Evolutionary conservation across 176 grass and related monocot species (phyloP).

Genomic region (Carex myosuroides): DNA sequence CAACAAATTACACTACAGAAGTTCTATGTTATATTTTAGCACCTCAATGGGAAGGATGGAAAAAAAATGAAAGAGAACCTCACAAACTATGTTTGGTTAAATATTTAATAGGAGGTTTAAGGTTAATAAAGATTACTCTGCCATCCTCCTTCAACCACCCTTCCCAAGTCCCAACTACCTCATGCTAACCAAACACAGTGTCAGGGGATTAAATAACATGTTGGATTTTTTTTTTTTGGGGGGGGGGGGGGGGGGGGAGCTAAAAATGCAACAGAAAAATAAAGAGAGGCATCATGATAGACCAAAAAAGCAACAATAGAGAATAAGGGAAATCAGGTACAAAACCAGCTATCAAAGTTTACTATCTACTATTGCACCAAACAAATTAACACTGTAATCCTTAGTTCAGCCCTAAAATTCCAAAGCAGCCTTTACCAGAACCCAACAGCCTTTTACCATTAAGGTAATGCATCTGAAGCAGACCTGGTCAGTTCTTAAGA

Average conservation of each 20-base stretch:
- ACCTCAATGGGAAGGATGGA: neutral
- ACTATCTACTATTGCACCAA: neutral
- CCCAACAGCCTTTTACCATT: neutral
- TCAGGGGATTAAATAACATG: neutral
- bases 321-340: neutral
- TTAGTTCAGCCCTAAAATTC: neutral
- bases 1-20: neutral
- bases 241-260: neutral
- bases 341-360: neutral
- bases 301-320: neutral
- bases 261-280: neutral
- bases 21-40: neutral
- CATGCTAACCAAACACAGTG: neutral
- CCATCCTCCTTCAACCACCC: neutral
- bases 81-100: neutral
- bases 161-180: neutral
- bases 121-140: neutral
- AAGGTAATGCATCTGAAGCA: constrained; percentile 22
- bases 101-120: neutral
- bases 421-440: neutral
- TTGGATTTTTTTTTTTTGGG: neutral
- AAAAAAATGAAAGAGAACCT: neutral
- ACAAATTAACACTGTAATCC: neutral
- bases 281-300: neutral
- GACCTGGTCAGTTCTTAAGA: neutral